These are phyloP conservation scores for Musa itinerans DNA, from an alignment of 176 grass and related monocot species.

Conservation along the genomic window DNA sequence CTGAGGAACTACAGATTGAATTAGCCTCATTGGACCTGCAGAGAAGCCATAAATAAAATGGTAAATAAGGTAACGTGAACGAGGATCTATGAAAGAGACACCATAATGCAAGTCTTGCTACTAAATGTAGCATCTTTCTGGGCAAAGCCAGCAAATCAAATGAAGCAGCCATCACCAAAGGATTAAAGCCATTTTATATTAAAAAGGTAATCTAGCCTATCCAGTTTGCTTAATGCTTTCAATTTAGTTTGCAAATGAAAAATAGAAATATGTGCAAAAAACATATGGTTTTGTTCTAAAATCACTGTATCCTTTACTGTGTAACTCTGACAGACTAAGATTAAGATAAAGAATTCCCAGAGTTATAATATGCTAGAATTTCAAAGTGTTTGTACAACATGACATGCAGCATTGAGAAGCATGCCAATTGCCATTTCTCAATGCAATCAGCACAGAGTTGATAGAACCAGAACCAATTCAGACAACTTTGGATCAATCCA, in stretches of 20 bases:
- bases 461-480: too few species aligned
- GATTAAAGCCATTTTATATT: not conserved
- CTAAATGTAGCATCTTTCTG: not conserved
- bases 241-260: too few species aligned
- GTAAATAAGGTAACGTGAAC: not conserved
- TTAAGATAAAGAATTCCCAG: too few species aligned
- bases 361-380: too few species aligned
- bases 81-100: not conserved
- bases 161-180: not conserved
- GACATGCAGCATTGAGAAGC: not conserved
- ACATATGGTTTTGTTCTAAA: too few species aligned
- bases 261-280: too few species aligned
- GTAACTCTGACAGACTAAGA: too few species aligned
- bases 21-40: constrained; percentile 77
- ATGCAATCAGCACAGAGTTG: not conserved
- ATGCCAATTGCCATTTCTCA: not conserved
- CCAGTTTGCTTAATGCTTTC: constrained; percentile 1
- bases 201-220: not conserved
- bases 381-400: too few species aligned
- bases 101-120: not conserved
- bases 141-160: not conserved
- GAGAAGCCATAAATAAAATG: not conserved
- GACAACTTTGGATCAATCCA: too few species aligned
- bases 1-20: constrained; percentile 76
- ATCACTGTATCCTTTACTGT: too few species aligned